Base-by-base conservation (phyloP, 1,284 basidiomycete genomes). In the Cystobasidium sp. region DNA sequence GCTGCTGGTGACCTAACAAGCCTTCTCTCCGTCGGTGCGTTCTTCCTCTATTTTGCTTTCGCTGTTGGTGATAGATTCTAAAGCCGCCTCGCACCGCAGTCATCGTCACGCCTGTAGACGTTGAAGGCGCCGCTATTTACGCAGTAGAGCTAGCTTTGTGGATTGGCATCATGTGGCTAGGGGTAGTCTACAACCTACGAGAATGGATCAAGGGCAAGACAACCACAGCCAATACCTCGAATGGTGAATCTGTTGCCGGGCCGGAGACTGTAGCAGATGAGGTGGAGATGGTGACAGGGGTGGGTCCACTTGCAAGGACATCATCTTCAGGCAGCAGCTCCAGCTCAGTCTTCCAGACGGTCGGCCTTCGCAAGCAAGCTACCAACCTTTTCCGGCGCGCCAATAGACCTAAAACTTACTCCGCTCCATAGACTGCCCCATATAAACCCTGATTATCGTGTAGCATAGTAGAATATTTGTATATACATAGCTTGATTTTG, bases 1-100 rank as follows among this genome's bases (percentile, higher is more conserved):
- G 78, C 77, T 5, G 75, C 66, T 10, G 78, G 78, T 6, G 78
- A 78, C 69, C 59, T 78, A 8, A 72, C 76, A 7, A 55, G 53
- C 10, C 49, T 78, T 10, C 43, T 78, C 22, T 52, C 62, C 16
- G 64, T 78, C 44, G 65, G 72, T 63, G 20, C 68, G 72, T 20
- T 3, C 24, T 1, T 2, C 18, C 1, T n/a, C 24, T 12, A 16
- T 14, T 18, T 24, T 6, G 39, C 49, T 47, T 55, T 2, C 14
- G 9, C 14, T 12, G 4, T 18, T 8, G 55, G 2, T 37, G 18
- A 31, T 31, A 31, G 31, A 31, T 22, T 2, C 10, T 6, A 46
- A 16, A 3, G 5, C 24, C 10, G 4, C 39, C 3, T 39, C 20
- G 6, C n/a, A 7, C 47, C 14, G 4, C 43, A 71, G 69, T 71